Base-by-base conservation (phyloP, 2,329 filamentous ascomycete species). In the Amylocarpus encephaloides region DNA sequence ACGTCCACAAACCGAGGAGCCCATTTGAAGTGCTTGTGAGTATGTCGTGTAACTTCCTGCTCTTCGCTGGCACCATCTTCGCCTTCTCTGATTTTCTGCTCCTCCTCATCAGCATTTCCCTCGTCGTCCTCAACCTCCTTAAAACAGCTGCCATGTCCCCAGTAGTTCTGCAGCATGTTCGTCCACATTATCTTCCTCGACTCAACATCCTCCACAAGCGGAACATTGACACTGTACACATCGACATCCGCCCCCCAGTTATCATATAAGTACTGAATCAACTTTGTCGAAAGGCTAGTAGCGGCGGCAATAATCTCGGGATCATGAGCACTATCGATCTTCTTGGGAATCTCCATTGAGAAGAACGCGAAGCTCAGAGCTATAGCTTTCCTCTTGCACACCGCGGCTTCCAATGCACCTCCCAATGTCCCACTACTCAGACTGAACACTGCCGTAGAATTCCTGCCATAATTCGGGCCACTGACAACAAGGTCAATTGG, bases 1-100 rank as follows among this genome's bases (percentile, higher is more conserved):
- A 97, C 89, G 68, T 95, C 91, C 32, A 80, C 76, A 68, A 97
- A 93, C 56, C 80, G 81, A 2, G 92, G 93, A 43, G 87, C 82
- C 93, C 93, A 97, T 70, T 92, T 94, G 75, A 96, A 97, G 69
- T 94, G 87, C 67, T 87, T 88, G 68, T 95, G 88, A 49, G 74
- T 78, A 66, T 89, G 83, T 46, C 71, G 67, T 10, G 52, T 55
- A 13, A 63, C 38, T 59, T 62, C 35, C 61, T 58, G 58, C 65
- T 65, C 41, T 64, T 59, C 41, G 69, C 70, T 44, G 72, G 71
- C 16, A 32, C 61, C 41, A 18, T 75, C 74, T 49, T 83, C 79
- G 16, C 77, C 79, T 64, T 86, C 80, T 42, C 90, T 78, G 55
- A 95, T 84, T 57, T 76, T 76, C 60, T 82, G 77, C 70, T 95